Conservation (phyloP, 164 flowering plant genomes). For the Taxillus chinensis region DNA sequence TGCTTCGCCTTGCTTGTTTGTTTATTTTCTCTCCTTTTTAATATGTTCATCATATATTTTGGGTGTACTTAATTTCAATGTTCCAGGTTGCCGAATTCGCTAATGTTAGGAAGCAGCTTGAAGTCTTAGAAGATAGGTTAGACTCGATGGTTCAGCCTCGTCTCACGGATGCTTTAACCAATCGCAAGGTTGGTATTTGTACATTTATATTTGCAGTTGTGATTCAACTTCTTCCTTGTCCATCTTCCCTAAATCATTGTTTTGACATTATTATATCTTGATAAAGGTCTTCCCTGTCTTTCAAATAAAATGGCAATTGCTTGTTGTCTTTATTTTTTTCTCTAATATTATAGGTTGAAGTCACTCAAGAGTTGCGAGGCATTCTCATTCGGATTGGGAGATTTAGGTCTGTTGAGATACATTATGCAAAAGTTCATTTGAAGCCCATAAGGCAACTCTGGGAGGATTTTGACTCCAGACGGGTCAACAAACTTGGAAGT, state of each 20-base stretch:
- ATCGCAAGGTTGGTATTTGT: constrained; percentile 51
- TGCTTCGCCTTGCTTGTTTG: not conserved
- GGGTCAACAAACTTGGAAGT: constrained; percentile 35
- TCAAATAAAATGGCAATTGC: too few species aligned
- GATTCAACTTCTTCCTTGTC: too few species aligned
- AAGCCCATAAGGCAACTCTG: constrained; percentile 74
- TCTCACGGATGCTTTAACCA: constrained; percentile 74
- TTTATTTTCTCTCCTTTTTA: not conserved
- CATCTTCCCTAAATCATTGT: too few species aligned
- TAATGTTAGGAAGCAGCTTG: constrained; percentile 93
- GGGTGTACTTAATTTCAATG: not conserved
- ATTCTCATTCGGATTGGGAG: constrained; percentile 90
- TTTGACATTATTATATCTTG: too few species aligned
- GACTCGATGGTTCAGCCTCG: constrained; percentile 97
- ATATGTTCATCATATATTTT: not conserved
- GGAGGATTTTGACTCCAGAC: constrained; percentile 75
- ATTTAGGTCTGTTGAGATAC: constrained; percentile 72
- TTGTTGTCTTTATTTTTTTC: not conserved
- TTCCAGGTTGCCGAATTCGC: constrained; percentile 98
- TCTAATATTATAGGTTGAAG: constrained; percentile 43
- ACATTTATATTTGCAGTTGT: too few species aligned
- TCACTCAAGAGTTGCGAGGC: constrained; percentile 77
- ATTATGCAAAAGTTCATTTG: constrained; percentile 80
- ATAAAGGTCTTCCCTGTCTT: too few species aligned
- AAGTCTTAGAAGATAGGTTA: constrained; percentile 89